phyloP scores from a whole-genome alignment of 768 basidiomycete genomes.

The Gloeopeniophorella convolvens region DNA sequence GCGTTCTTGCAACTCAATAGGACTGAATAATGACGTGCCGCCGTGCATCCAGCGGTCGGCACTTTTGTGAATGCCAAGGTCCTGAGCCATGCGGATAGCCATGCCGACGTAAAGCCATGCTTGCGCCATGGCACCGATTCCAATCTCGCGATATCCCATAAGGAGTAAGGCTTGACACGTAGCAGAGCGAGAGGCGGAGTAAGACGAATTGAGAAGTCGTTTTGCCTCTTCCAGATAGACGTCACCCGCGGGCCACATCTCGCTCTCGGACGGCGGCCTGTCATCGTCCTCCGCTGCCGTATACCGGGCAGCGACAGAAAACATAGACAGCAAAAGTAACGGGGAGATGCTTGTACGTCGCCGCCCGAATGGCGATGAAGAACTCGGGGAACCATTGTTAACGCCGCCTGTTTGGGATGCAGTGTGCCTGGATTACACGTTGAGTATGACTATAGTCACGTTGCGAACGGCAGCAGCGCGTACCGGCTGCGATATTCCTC shows the following conservation, averaged over 20 bases:
- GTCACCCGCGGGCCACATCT: constrained; percentile 84
- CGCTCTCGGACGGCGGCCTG: constrained; percentile 36
- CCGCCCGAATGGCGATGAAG: constrained; percentile 34
- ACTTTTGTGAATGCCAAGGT: constrained; percentile 74
- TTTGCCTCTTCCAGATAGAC: constrained; percentile 64
- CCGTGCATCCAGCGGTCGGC: constrained; percentile 72
- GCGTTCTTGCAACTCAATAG: constrained; percentile 60
- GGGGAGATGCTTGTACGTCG: constrained; percentile 47
- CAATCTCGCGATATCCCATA: constrained; percentile 79
- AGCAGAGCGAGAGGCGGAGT: constrained; percentile 63
- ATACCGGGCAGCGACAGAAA: constrained; percentile 75
- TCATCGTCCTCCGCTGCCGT: constrained; percentile 28
- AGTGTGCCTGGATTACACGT: not conserved
- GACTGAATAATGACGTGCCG: constrained; percentile 47
- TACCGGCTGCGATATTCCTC: constrained; percentile 44
- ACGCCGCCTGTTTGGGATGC: constrained; percentile 27
- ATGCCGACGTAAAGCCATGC: constrained; percentile 84
- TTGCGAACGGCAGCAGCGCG: constrained; percentile 12
- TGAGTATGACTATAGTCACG: not conserved
- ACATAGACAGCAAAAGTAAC: constrained; percentile 77
- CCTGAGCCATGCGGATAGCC: constrained; percentile 91
- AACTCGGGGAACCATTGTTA: constrained; percentile 21
- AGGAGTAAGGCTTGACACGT: constrained; percentile 78
- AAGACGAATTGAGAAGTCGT: constrained; percentile 54
- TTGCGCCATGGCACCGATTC: constrained; percentile 84